Conservation (phyloP, 2,329 filamentous ascomycete species). For the Cryphonectria carpinicola region DNA sequence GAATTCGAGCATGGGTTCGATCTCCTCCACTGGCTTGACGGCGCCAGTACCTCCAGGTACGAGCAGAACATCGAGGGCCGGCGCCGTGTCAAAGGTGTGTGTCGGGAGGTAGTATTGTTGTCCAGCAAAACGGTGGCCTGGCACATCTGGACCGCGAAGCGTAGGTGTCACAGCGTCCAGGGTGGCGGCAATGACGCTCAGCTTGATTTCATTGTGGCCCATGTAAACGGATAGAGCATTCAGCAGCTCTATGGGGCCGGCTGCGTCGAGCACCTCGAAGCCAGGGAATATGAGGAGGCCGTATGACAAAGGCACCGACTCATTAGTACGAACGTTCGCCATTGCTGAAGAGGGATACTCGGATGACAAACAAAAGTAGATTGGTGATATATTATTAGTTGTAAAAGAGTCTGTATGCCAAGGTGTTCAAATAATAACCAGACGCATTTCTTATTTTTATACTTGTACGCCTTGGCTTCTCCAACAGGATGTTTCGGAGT, state of each 20-base stretch:
- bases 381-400: background rate
- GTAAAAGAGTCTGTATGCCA: background rate
- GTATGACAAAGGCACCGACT: background rate
- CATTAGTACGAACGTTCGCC: background rate
- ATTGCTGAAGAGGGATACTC: background rate
- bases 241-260: background rate
- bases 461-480: background rate
- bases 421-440: too few species aligned
- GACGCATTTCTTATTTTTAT: background rate
- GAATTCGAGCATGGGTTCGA: slow-evolving; percentile 40
- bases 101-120: slow-evolving; percentile 43
- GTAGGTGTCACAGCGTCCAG: slow-evolving; percentile 46
- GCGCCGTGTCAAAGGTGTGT: slow-evolving; percentile 56
- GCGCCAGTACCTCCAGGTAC: slow-evolving; percentile 65
- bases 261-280: background rate
- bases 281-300: background rate
- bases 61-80: slow-evolving; percentile 66
- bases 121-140: slow-evolving; percentile 42
- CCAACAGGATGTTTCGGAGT: background rate
- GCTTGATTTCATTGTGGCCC: slow-evolving; percentile 39
- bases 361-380: background rate
- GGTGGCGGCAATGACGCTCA: slow-evolving; percentile 47
- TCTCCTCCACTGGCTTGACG: slow-evolving; percentile 42
- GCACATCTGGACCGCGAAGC: slow-evolving; percentile 37
- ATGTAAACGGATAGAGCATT: background rate